Percentiles rank a stretch among this genome's conserved stretches.
These are phyloP conservation scores for Colletotrichum agaves DNA, from an alignment of 2,329 filamentous ascomycete genomes.

Conservation along the genomic window DNA sequence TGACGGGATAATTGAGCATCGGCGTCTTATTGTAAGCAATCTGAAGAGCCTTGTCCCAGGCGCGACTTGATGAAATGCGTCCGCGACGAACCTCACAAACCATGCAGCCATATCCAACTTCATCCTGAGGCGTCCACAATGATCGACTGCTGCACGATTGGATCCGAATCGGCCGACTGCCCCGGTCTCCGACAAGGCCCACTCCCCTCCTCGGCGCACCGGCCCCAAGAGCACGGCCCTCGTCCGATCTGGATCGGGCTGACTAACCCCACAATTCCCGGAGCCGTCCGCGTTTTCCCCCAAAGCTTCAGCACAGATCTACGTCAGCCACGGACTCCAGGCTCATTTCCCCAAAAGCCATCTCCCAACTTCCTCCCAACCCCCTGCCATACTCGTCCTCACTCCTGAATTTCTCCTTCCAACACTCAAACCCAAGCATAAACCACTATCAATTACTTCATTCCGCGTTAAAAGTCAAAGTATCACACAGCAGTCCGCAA, in stretches of 20 bases:
- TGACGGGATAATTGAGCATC: too few relatives aligned
- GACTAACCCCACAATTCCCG: slow-evolving; percentile 13
- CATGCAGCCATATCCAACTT: too few relatives aligned
- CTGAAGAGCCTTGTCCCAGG: too few relatives aligned
- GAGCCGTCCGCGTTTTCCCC: neutral
- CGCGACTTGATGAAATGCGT: too few relatives aligned
- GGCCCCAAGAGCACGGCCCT: neutral
- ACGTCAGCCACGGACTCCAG: slow-evolving; percentile 1
- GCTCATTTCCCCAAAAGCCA: neutral
- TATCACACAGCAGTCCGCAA: neutral
- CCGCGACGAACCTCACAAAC: too few relatives aligned
- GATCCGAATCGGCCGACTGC: neutral
- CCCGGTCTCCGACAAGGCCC: neutral
- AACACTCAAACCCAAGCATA: neutral
- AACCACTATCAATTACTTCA: neutral
- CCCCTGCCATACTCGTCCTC: fast-evolving
- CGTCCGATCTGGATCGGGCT: neutral
- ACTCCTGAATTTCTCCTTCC: neutral
- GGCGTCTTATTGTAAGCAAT: too few relatives aligned
- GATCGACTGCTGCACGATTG: too few relatives aligned
- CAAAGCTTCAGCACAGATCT: neutral
- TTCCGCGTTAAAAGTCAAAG: neutral
- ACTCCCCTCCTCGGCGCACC: neutral
- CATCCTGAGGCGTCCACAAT: too few relatives aligned
- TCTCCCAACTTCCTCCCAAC: neutral